Base-by-base conservation (phyloP, 805 yeast genomes). In the Saturnispora kantuleensis region DNA sequence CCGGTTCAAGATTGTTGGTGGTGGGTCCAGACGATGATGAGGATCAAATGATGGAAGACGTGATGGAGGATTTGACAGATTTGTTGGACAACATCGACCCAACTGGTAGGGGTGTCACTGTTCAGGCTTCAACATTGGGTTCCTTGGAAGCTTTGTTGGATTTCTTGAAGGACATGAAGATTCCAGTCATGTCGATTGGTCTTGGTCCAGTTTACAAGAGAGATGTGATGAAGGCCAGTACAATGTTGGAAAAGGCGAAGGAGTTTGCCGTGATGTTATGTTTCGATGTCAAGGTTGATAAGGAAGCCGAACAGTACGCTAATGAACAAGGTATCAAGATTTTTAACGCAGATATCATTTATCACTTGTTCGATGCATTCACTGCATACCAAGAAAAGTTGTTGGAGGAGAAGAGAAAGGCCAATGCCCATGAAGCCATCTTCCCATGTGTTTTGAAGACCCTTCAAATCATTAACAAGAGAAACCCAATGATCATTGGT, bases 401-500 rank as follows among this genome's bases (percentile, higher is more conserved):
- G 52, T 69, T 90, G 59, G 98, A 90, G 64, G 79, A 79, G 64
- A 85, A 95, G 68, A 84, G 97, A 67, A 79, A 81, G 63, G 95
- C 86, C 53, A 84, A 83, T 67, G 70, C 81, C 67, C 90, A 81
- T 56, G 84, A 76, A 56, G 98, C 97, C 39, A 84, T 84, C 41
- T 89, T 79, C 80, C 99, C 99, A 56, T 84, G 94, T 73, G 96
- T 90, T 31, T 69, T 93, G 69, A 85, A 86, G 67, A 93, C 97
- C 13, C 66, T 93, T 54, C 97, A 93, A 71, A 86, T 93, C 61
- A 93, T 93, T 65, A 93, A 93, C 80, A 90, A 90, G 71, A 85
- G 98, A 69, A 87, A 89, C 65, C 99, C 99, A 50, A 93, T 93
- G 97, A 89, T 93, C 60, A 85, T 93, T 60, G 99, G 99, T 79